Percentiles rank a stretch among this genome's conserved stretches.
Evolutionary conservation across 805 yeast genomes (phyloP).

Genomic region (Alloascoidea africana): DNA sequence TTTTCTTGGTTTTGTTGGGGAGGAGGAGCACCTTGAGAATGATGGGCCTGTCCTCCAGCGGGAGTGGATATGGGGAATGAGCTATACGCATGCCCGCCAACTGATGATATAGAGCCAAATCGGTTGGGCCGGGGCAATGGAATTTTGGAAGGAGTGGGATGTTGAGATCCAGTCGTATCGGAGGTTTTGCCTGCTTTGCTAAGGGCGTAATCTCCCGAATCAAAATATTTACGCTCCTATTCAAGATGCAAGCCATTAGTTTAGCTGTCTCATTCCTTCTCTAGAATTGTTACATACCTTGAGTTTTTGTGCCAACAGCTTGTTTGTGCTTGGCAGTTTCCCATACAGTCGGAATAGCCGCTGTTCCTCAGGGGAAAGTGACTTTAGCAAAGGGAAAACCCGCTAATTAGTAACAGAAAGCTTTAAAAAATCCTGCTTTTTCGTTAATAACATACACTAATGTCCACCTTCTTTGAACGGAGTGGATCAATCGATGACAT

Average conservation of each 20-base stretch:
- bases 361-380: constrained; percentile 65
- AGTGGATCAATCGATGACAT: background rate
- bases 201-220: constrained; percentile 89
- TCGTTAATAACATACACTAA: background rate
- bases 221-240: constrained; percentile 83
- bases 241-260: too few species aligned
- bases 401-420: background rate
- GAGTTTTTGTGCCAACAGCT: constrained; percentile 55
- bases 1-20: too few species aligned
- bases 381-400: constrained; percentile 10
- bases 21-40: too few species aligned
- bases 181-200: constrained; percentile 23
- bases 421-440: background rate
- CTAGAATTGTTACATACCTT: too few species aligned
- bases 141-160: constrained; percentile 14
- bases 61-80: too few species aligned
- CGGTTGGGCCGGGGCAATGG: constrained; percentile 8
- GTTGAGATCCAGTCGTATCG: constrained; percentile 14
- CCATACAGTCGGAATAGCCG: constrained; percentile 72
- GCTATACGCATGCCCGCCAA: too few species aligned
- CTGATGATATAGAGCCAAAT: constrained; percentile 1
- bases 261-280: too few species aligned
- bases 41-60: too few species aligned
- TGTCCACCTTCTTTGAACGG: background rate
- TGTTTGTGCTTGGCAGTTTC: constrained; percentile 67